phyloP scores from a whole-genome alignment of 768 basidiomycete species.

The Phanerochaete carnosa region DNA sequence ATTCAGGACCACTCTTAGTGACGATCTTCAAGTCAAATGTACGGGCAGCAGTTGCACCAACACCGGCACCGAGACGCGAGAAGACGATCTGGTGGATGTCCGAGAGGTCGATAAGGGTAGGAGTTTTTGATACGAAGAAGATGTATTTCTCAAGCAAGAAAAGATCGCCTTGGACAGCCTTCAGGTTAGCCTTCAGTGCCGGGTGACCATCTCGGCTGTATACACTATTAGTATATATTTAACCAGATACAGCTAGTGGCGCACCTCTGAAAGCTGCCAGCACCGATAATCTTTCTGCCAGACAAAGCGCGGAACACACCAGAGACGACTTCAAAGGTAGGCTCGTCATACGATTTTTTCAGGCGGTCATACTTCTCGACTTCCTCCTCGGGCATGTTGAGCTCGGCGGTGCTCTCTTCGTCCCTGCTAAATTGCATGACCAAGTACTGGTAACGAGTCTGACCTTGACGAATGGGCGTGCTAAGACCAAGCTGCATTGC shows the following conservation, averaged over 20 bases:
- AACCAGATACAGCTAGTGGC: conserved; percentile 8
- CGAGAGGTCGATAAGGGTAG: conserved; percentile 82
- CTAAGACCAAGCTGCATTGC: conserved; percentile 73
- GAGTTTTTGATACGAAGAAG: conserved; percentile 96
- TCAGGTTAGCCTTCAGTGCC: conserved; percentile 97
- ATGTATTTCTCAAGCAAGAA: conserved; percentile 98
- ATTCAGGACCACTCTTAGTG: conserved; percentile 79
- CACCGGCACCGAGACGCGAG: conserved; percentile 87
- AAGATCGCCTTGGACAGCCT: conserved; percentile 94
- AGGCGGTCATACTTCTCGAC: conserved; percentile 76
- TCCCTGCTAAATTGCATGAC: conserved; percentile 98
- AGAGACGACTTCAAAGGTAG: conserved; percentile 93
- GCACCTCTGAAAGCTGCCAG: conserved; percentile 83
- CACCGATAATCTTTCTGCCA: conserved; percentile 87
- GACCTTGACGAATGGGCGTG: conserved; percentile 95
- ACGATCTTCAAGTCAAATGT: conserved; percentile 94
- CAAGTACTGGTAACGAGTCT: conserved; percentile 95
- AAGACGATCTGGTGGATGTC: conserved; percentile 91
- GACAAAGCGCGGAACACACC: conserved; percentile 89
- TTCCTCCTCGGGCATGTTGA: conserved; percentile 91
- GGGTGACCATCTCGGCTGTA: conserved; percentile 82
- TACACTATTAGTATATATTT: neutral
- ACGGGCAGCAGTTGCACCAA: conserved; percentile 78
- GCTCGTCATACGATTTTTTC: conserved; percentile 92
- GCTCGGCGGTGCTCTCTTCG: conserved; percentile 93